These are phyloP conservation scores for Podospora australis DNA, from an alignment of 495 filamentous ascomycete species.

Conservation along the genomic window DNA sequence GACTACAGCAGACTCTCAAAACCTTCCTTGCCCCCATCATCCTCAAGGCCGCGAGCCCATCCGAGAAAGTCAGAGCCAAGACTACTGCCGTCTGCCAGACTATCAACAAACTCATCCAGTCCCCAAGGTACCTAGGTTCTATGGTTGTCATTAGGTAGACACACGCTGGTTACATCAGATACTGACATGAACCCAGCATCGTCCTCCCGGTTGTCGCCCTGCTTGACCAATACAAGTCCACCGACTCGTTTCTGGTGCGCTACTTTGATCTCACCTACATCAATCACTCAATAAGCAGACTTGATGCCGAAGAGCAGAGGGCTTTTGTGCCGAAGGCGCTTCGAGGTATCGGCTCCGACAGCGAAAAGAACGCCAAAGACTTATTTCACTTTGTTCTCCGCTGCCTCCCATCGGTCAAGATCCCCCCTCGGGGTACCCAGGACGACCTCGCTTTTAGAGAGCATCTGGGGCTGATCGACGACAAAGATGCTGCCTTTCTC, in stretches of 20 bases:
- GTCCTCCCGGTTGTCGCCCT: constrained; percentile 77
- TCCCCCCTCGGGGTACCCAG: constrained; percentile 68
- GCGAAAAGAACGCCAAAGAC: constrained; percentile 59
- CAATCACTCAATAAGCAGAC: constrained; percentile 73
- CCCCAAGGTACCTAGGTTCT: constrained; percentile 35
- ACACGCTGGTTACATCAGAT: too few relatives aligned
- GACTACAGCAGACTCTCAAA: constrained; percentile 68
- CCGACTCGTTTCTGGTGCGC: constrained; percentile 60
- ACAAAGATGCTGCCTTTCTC: constrained; percentile 65
- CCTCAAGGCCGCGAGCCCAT: constrained; percentile 75
- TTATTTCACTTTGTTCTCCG: constrained; percentile 82
- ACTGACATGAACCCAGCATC: constrained; percentile 41
- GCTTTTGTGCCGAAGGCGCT: constrained; percentile 67
- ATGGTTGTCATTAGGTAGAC: neutral
- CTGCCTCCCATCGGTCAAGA: constrained; percentile 59
- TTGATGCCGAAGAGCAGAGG: constrained; percentile 43
- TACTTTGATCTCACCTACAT: constrained; percentile 88
- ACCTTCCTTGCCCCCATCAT: constrained; percentile 76
- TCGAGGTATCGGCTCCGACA: constrained; percentile 62
- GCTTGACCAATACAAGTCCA: constrained; percentile 84
- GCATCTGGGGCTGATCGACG: constrained; percentile 54
- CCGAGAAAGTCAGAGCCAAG: constrained; percentile 77
- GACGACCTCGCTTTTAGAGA: constrained; percentile 67
- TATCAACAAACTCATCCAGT: constrained; percentile 43
- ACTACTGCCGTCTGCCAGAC: constrained; percentile 64